Base-by-base conservation (phyloP, 1,139 yeast genomes). In the Protomyces macrosporus region DNA sequence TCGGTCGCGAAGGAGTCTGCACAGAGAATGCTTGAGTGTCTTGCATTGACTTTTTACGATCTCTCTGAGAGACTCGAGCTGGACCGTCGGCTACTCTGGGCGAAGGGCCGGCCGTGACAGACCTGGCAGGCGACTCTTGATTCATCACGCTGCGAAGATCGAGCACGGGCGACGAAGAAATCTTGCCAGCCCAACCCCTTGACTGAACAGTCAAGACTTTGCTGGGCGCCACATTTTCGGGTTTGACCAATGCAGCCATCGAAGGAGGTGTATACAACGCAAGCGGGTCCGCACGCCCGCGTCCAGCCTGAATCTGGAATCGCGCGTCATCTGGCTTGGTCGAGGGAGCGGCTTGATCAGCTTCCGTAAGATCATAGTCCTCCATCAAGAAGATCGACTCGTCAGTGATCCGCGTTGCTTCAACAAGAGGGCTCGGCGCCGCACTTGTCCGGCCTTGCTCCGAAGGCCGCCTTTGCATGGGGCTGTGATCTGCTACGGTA, bases 351-450 rank as follows among this genome's bases (percentile, higher is more conserved):
- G 35, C 33, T 14, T 34, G n/a, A 9, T 53, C 45, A 32, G 39
- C 40, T 14, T 52, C 53, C 7, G 53, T 14, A 14, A 58, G 50
- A n/a, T 48, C 55, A 35, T 66, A 69, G 34, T 68, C 70, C 12
- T 68, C 70, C 70, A 68, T 68, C 9, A 67, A 69, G 51, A 68
- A 68, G 36, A 68, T 67, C 45, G 48, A 39, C 30, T 55, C 57
- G 12, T 35, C 45, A 5, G 16, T 45, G 7, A 37, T 35, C 23
- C 51, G 58, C 3, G 52, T 50, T 40, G 62, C 45, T 4, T 35
- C 32, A 12, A 66, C 60, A 45, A 57, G 58, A 14, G 59, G 59
- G 1, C 55, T 53, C 32, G 55, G 40, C 14, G 45, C 23, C 5
- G 55, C 32, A 10, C 56, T 39, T 6, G 60, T 36, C 36, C 45